Evolutionary conservation across 2,329 filamentous ascomycete genomes (phyloP).

Genomic region (Colletotrichum karsti): DNA sequence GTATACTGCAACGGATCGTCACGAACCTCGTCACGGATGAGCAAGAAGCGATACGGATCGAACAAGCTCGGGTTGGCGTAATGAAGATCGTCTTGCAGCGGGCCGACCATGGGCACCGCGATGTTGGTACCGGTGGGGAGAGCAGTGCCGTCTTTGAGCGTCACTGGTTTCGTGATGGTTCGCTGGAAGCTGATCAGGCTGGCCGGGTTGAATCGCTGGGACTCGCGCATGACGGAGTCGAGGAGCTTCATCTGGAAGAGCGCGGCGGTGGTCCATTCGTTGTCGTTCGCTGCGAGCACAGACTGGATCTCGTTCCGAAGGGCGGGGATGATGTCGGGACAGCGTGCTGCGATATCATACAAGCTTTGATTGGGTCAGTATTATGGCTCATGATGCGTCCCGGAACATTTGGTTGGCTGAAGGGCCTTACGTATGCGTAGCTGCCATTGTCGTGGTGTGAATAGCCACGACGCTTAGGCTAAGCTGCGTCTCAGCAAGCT

Average conservation of each 20-base stretch:
- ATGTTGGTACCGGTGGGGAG: constrained; percentile 53
- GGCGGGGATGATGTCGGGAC: neutral
- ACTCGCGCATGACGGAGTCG: constrained; percentile 49
- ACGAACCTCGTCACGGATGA: neutral
- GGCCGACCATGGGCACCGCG: constrained; percentile 47
- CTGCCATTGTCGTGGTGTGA: constrained; percentile 49
- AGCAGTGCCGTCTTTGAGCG: constrained; percentile 61
- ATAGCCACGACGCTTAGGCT: constrained; percentile 57
- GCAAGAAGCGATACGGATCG: neutral
- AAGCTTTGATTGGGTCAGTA: neutral
- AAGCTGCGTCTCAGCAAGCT: constrained; percentile 48
- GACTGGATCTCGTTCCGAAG: neutral
- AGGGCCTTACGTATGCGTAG: neutral
- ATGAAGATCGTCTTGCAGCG: constrained; percentile 43
- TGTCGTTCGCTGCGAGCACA: constrained; percentile 15
- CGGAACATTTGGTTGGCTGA: neutral
- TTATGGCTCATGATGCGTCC: neutral
- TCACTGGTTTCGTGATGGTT: constrained; percentile 57
- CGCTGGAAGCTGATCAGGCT: constrained; percentile 51
- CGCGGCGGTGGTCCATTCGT: constrained; percentile 51
- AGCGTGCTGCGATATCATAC: neutral
- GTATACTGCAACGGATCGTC: neutral
- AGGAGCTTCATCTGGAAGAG: constrained; percentile 57
- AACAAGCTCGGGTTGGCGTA: constrained; percentile 41
- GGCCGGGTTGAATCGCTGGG: constrained; percentile 41